Conservation (phyloP, 768 basidiomycete species). For the Lentinula sp. region DNA sequence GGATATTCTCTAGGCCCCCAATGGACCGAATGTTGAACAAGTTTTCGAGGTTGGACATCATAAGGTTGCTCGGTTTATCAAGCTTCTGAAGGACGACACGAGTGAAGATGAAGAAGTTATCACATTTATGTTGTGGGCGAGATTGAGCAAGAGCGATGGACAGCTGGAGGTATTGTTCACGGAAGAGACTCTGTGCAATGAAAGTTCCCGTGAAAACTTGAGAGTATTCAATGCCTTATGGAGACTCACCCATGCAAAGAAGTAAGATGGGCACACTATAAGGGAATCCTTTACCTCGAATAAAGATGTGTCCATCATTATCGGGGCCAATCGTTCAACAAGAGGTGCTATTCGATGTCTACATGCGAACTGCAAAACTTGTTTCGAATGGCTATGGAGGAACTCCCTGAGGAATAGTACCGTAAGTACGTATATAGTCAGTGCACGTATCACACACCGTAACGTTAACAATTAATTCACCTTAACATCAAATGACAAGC, state of each 20-base stretch:
- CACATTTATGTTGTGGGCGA: not conserved
- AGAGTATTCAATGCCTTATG: not conserved
- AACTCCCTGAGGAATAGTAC: not conserved
- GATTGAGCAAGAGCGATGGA: conserved; percentile 1
- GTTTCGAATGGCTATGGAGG: not conserved
- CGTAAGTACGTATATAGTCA: not conserved
- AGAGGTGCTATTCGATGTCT: not conserved
- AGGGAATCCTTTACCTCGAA: not conserved
- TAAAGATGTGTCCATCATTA: conserved; percentile 1
- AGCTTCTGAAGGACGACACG: conserved; percentile 1
- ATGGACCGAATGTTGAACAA: conserved; percentile 1
- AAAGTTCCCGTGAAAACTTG: not conserved
- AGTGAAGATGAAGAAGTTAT: not conserved
- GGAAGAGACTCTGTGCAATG: not conserved
- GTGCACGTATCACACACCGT: not conserved
- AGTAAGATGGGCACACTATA: not conserved
- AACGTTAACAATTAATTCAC: not conserved
- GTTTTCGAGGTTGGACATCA: conserved; percentile 1
- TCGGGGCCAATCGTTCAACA: not conserved
- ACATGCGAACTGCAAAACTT: not conserved
- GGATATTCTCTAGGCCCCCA: not conserved
- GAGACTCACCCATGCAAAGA: not conserved
- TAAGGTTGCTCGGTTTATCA: not conserved
- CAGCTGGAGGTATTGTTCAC: conserved; percentile 2
- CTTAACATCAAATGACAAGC: conserved; percentile 1